Conservation (phyloP, 306 rosid genomes). For the Chamaecrista fasciculata region DNA sequence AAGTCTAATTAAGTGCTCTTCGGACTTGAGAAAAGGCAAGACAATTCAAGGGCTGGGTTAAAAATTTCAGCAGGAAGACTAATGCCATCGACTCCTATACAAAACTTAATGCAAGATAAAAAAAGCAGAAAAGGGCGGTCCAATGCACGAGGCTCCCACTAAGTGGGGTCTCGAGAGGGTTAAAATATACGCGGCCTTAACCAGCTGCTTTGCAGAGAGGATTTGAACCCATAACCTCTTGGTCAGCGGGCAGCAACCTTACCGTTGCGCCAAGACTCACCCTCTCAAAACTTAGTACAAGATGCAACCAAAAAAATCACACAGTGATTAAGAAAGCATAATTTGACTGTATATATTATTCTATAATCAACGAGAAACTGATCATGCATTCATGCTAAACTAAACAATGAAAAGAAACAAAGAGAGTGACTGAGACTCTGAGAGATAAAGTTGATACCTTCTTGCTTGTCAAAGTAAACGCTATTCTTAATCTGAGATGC, state of each 20-base stretch:
- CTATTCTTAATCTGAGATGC: slow-evolving; percentile 24
- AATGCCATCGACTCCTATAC: background rate
- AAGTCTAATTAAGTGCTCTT: background rate
- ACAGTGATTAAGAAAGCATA: background rate
- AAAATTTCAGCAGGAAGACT: background rate
- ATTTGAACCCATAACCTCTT: too few species aligned
- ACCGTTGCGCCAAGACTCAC: too few species aligned
- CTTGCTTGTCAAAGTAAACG: slow-evolving; percentile 47
- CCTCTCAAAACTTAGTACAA: too few species aligned
- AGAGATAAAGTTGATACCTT: slow-evolving; percentile 28
- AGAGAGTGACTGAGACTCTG: too few species aligned
- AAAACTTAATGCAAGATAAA: too few species aligned
- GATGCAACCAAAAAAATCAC: background rate
- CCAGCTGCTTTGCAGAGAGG: too few species aligned
- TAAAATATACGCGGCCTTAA: too few species aligned
- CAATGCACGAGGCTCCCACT: too few species aligned
- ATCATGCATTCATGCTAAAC: background rate
- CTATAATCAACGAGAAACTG: background rate
- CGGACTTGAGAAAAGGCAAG: background rate
- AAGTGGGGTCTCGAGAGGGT: too few species aligned
- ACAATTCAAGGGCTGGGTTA: background rate
- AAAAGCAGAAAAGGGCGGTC: too few species aligned
- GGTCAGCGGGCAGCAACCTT: too few species aligned
- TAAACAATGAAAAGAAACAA: background rate
- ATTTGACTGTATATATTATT: background rate